Evolutionary conservation across 768 basidiomycete genomes (phyloP), one percentile per base, ranked within the genome.

Genomic region (Lactifluus piperatus): DNA sequence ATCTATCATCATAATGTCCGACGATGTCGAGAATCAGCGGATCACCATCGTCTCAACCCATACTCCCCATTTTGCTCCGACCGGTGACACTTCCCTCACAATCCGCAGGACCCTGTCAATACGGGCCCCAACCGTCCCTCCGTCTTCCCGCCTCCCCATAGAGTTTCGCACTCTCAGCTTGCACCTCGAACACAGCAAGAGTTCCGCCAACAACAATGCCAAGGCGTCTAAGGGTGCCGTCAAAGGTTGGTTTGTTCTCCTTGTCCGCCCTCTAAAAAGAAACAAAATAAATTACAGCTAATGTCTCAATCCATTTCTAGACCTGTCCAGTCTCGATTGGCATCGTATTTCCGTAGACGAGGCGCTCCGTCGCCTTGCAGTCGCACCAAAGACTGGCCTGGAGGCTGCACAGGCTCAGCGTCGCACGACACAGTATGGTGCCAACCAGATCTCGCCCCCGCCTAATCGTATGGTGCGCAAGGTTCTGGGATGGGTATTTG

Each of bases 401-500:
- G 83, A 84, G 48, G 59, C 56, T 3, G 30, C 73, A 2, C 79
- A 81, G 62, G 80, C 76, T 22, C 71, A 74, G 20, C 75, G 80
- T 3, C 73, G 79, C n/a, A 69, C 75, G 3, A 66, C 73, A 13
- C 65, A 65, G 0, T 67, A 76, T 60, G 83, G 83, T 10, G 75
- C 74, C 60, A 85, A 85, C 65, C 70, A 71, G 37, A 75, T 83
- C 49, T 74, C 74, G 34, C 79, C 79, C 3, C 80, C 79, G 2
- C 76, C 75, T 20, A 75, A 66, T 27, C 77, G 79, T 58, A 68
- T 68, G 51, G 67, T 65, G 43, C 71, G 71, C 45, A 83, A 81
- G 70, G 65, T 80, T 34, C 62, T 79, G 18, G 75, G 72, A 11
- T 83, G 79, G 71, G 63, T 82, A 9, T 77, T 84, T 61, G 80